A percentile compares a stretch with the other conserved stretches of the same genome.
Evolutionary conservation across 1,139 yeast genomes (phyloP).

Genomic region (Magnusiomyces clavatus): DNA sequence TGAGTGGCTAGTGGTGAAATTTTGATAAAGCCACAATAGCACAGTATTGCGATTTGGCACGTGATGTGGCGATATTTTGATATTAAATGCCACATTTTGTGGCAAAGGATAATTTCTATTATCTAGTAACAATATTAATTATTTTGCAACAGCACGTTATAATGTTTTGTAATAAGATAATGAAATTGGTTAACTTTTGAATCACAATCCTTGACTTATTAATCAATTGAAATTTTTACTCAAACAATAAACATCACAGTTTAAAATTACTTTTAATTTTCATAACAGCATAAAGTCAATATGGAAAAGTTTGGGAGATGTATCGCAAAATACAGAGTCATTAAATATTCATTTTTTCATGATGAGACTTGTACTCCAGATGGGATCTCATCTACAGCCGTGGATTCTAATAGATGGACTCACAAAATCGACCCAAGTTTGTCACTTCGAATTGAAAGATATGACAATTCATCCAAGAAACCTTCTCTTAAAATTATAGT

Average conservation of each 20-base stretch:
- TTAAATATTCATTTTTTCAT: conserved; percentile 3
- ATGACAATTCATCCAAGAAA: not conserved
- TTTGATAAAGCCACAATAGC: conserved; percentile 14
- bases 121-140: too few relatives aligned
- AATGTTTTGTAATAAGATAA: too few relatives aligned
- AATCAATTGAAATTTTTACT: too few relatives aligned
- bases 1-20: conserved; percentile 3
- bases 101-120: too few relatives aligned
- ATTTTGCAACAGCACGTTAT: too few relatives aligned
- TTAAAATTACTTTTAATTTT: too few relatives aligned
- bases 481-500: not conserved
- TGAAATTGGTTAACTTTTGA: too few relatives aligned
- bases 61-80: conserved; percentile 9
- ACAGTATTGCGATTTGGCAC: conserved; percentile 13
- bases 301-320: not conserved
- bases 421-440: not conserved
- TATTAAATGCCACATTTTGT: too few relatives aligned
- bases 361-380: not conserved
- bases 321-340: not conserved
- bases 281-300: too few relatives aligned
- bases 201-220: too few relatives aligned
- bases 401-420: not conserved
- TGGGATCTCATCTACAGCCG: not conserved
- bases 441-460: not conserved
- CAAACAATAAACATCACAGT: too few relatives aligned